A percentile compares a stretch with the other conserved stretches of the same genome.
Conservation (phyloP, 345 rosid genomes). For the Eucalyptus curtisii region DNA sequence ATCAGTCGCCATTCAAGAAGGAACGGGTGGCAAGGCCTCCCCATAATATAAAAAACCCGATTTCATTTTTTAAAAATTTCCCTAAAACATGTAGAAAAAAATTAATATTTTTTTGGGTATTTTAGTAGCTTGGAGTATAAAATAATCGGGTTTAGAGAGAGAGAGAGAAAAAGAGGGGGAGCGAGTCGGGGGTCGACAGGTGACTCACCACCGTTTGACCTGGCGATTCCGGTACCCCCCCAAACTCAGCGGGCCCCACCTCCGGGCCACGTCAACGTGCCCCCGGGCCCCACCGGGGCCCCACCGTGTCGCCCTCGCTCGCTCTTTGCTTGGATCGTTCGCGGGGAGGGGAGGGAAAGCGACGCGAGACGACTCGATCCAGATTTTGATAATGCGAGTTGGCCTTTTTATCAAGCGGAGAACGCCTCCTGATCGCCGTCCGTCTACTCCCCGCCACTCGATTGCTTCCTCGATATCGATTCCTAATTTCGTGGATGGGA, state of each 20-base stretch:
- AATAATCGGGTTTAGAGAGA: not conserved
- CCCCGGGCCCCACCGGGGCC: not conserved
- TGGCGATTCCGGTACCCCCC: not conserved
- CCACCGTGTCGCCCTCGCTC: not conserved
- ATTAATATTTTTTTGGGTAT: not conserved
- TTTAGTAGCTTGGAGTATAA: not conserved
- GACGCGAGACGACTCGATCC: not conserved
- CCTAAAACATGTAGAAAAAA: not conserved
- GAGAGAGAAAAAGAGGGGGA: not conserved
- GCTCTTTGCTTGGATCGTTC: not conserved
- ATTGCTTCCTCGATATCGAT: not conserved
- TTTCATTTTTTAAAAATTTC: not conserved
- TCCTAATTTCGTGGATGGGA: not conserved
- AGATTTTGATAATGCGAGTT: not conserved
- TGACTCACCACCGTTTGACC: not conserved
- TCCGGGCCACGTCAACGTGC: conserved; percentile 8
- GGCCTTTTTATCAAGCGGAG: not conserved
- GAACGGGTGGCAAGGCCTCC: not conserved
- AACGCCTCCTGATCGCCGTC: not conserved
- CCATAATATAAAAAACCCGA: not conserved
- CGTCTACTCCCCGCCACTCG: not conserved
- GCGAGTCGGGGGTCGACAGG: not conserved
- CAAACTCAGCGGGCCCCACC: not conserved
- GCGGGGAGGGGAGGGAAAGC: not conserved
- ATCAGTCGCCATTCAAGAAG: conserved; percentile 10